phyloP scores from a whole-genome alignment of 257 asterid species.

The Scutellaria barbata region DNA sequence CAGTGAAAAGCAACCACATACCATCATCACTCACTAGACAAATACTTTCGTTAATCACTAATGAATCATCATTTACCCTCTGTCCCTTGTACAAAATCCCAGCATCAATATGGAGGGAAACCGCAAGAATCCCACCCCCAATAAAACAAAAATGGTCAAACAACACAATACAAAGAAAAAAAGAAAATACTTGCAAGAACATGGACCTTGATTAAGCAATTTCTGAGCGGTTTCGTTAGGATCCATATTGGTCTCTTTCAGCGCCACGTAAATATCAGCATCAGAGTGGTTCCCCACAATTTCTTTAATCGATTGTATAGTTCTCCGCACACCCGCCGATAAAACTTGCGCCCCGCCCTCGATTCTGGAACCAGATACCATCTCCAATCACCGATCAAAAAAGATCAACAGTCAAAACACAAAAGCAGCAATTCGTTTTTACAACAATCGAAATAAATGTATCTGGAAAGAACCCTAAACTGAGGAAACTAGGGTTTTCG shows the following conservation, averaged over 20 bases:
- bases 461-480: slow-evolving; percentile 32
- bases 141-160: not conserved
- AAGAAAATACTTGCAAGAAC: not conserved
- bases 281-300: slow-evolving; percentile 85
- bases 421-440: slow-evolving; percentile 5
- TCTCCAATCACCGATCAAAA: slow-evolving; percentile 45
- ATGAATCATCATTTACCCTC: not conserved
- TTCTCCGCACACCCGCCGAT: slow-evolving; percentile 78
- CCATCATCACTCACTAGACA: not conserved
- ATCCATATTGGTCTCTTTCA: slow-evolving; percentile 90
- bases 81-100: slow-evolving; percentile 10
- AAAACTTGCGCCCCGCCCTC: slow-evolving; percentile 74
- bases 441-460: slow-evolving; percentile 2
- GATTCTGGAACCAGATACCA: slow-evolving; percentile 66
- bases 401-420: slow-evolving; percentile 28
- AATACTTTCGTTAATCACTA: slow-evolving; percentile 3
- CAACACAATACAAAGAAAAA: not conserved
- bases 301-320: slow-evolving; percentile 83
- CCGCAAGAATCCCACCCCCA: slow-evolving; percentile 20
- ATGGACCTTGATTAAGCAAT: slow-evolving; percentile 81
- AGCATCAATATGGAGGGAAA: not conserved
- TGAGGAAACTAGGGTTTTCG: slow-evolving; percentile 32
- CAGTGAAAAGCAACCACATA: slow-evolving; percentile 27
- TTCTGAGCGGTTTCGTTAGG: slow-evolving; percentile 94
- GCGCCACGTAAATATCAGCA: slow-evolving; percentile 82